Percentiles rank a stretch among this genome's conserved stretches.
phyloP scores from a whole-genome alignment of 306 rosid species.

The Quercus dentata region DNA sequence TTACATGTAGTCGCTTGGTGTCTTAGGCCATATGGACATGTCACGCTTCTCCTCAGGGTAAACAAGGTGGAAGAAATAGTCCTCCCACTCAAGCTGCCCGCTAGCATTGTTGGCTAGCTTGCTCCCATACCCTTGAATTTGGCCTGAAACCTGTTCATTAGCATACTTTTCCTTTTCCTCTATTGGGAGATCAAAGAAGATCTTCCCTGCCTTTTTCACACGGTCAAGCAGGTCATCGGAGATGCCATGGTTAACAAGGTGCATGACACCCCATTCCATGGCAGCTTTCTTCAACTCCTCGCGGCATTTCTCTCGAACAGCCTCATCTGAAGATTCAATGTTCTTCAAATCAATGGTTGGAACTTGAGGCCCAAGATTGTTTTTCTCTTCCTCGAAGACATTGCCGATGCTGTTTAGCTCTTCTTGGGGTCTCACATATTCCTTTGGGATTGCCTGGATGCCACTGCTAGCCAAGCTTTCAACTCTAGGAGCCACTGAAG shows the following conservation, averaged over 20 bases:
- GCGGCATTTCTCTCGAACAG: constrained; percentile 39
- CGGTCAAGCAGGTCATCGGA: constrained; percentile 42
- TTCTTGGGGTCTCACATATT: constrained; percentile 71
- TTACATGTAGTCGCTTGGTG: constrained; percentile 59
- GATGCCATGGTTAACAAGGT: constrained; percentile 76
- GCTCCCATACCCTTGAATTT: constrained; percentile 90
- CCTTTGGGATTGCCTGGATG: constrained; percentile 53
- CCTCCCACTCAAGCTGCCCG: constrained; percentile 87
- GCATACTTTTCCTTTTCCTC: constrained; percentile 82
- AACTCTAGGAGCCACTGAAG: constrained; percentile 43
- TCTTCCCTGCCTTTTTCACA: constrained; percentile 47
- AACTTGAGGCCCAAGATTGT: constrained; percentile 51
- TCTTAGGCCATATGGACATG: constrained; percentile 68
- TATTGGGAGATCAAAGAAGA: constrained; percentile 47
- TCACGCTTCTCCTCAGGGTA: constrained; percentile 67
- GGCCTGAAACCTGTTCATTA: constrained; percentile 52
- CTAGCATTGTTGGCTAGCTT: constrained; percentile 72
- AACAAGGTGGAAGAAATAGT: constrained; percentile 71
- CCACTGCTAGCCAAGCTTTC: constrained; percentile 70
- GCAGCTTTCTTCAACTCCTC: constrained; percentile 66
- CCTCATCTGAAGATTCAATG: constrained; percentile 42
- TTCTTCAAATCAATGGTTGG: constrained; percentile 68
- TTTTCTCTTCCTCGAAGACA: constrained; percentile 65
- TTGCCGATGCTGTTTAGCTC: constrained; percentile 58
- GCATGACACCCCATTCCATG: constrained; percentile 83